Evolutionary conservation across 2,329 filamentous ascomycete species (phyloP).

Genomic region (Neonectria faginata): DNA sequence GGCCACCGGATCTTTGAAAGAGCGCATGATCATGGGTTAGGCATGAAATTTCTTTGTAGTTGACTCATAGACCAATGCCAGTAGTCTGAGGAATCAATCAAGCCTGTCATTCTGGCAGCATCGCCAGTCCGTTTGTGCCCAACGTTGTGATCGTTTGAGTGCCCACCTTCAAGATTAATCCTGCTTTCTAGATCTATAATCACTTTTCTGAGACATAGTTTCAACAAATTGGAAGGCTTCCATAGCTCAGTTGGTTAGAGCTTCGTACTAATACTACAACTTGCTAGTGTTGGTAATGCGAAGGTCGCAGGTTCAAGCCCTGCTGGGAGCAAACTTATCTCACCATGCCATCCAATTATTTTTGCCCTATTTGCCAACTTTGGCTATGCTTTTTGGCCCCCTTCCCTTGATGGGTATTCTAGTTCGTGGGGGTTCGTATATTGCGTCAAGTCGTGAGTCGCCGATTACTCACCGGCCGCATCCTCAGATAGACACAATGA

Average conservation of each 20-base stretch:
- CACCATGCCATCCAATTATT: conserved; percentile 34
- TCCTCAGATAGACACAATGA: too few relatives aligned
- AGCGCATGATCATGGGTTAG: not conserved
- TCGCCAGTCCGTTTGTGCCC: too few relatives aligned
- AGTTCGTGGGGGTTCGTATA: not conserved
- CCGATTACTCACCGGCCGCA: too few relatives aligned
- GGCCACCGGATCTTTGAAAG: not conserved
- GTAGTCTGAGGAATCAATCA: not conserved
- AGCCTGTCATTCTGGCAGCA: too few relatives aligned
- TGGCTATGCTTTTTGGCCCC: not conserved
- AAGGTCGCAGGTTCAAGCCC: conserved; percentile 48
- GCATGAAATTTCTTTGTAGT: not conserved
- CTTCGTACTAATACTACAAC: conserved; percentile 46
- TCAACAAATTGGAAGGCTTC: conserved; percentile 40
- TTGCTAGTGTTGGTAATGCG: conserved; percentile 41
- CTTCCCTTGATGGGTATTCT: not conserved
- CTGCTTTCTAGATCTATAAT: not conserved
- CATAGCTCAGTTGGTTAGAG: conserved; percentile 49
- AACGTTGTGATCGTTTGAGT: not conserved
- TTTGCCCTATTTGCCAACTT: conserved; percentile 12
- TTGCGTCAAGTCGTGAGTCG: too few relatives aligned
- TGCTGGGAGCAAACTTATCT: conserved; percentile 43
- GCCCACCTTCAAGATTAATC: not conserved
- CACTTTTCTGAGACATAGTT: conserved; percentile 10
- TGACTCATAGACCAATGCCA: too few relatives aligned